These are phyloP conservation scores for Rhizopus stolonifer DNA, from an alignment of 371 early-diverging fungal species.

Conservation along the genomic window DNA sequence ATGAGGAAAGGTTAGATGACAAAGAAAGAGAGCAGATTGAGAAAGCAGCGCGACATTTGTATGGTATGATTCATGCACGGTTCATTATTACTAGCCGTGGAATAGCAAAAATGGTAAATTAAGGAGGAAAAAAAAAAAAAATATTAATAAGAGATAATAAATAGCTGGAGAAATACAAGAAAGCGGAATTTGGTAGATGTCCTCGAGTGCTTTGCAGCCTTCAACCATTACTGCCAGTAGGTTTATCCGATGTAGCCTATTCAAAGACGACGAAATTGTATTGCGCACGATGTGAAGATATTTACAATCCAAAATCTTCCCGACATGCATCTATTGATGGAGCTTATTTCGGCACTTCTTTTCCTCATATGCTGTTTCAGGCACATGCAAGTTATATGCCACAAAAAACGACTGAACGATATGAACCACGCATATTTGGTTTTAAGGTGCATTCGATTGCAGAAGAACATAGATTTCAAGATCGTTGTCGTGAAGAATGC, in stretches of 20 bases:
- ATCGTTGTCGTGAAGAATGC: constrained; percentile 66
- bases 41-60: constrained; percentile 76
- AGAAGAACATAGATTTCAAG: constrained; percentile 83
- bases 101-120: constrained; percentile 74
- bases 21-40: constrained; percentile 67
- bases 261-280: constrained; percentile 82
- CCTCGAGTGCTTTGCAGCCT: constrained; percentile 88
- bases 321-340: constrained; percentile 87
- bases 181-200: constrained; percentile 91
- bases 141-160: not conserved
- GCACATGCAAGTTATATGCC: constrained; percentile 82
- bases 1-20: constrained; percentile 62
- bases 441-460: constrained; percentile 84
- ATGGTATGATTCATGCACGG: constrained; percentile 90
- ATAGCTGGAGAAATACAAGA: constrained; percentile 79
- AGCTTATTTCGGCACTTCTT: constrained; percentile 94
- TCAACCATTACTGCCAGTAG: constrained; percentile 83
- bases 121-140: not conserved
- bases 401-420: constrained; percentile 60
- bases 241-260: constrained; percentile 77
- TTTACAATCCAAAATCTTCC: constrained; percentile 85
- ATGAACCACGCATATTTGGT: constrained; percentile 93
- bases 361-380: constrained; percentile 93
- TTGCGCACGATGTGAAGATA: constrained; percentile 88
- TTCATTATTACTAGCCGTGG: constrained; percentile 86